phyloP scores from a whole-genome alignment of 2,329 filamentous ascomycete species.

The Pseudogymnoascus sp. region DNA sequence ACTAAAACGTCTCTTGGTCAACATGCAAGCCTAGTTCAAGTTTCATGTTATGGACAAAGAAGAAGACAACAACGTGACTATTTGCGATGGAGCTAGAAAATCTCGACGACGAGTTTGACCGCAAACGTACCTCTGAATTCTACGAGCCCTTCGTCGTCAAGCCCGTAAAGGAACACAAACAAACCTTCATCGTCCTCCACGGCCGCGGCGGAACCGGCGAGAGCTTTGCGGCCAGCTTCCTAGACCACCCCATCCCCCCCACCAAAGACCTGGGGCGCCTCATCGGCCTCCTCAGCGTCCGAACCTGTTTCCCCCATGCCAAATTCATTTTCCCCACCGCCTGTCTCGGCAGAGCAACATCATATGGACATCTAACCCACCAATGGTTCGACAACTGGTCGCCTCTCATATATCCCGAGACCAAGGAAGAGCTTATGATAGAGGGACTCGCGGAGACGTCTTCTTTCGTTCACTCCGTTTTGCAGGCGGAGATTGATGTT shows the following conservation, averaged over 20 bases:
- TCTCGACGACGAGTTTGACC: not conserved
- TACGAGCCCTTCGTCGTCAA: slow-evolving; percentile 14
- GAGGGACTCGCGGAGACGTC: slow-evolving; percentile 36
- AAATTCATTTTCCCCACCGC: slow-evolving; percentile 45
- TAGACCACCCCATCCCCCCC: slow-evolving; percentile 23
- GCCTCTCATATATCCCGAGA: slow-evolving; percentile 7
- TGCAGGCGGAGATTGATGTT: slow-evolving; percentile 29
- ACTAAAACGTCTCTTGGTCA: not conserved
- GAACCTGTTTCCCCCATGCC: slow-evolving; percentile 31
- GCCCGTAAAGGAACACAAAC: slow-evolving; percentile 27
- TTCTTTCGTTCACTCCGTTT: slow-evolving; percentile 31
- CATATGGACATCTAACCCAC: slow-evolving; percentile 33
- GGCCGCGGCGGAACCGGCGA: slow-evolving; percentile 37
- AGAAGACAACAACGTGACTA: not conserved
- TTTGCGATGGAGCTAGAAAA: not conserved
- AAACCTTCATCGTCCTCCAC: slow-evolving; percentile 41
- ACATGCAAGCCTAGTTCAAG: not conserved
- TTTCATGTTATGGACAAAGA: not conserved
- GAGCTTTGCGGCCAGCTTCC: slow-evolving; percentile 34
- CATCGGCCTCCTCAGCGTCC: slow-evolving; percentile 21
- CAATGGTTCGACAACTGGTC: slow-evolving; percentile 40
- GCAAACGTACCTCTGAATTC: slow-evolving; percentile 9
- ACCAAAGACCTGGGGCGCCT: not conserved
- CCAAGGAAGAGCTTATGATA: slow-evolving; percentile 31
- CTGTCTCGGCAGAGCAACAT: slow-evolving; percentile 30